phyloP scores from a whole-genome alignment of 257 asterid species.

The Fraxinus pennsylvanica region DNA sequence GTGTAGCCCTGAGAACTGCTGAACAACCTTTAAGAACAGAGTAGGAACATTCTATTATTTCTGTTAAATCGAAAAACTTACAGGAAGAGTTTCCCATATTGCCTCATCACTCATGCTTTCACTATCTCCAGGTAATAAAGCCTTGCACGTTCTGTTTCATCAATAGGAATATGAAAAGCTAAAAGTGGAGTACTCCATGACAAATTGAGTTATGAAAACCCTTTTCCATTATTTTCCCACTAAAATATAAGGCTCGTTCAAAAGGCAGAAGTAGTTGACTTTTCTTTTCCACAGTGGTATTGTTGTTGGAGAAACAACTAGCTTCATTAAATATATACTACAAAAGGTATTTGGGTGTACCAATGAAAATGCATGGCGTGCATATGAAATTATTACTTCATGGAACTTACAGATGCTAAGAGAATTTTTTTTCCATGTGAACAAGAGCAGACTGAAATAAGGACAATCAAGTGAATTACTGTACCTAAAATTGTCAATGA shows the following conservation, averaged over 20 bases:
- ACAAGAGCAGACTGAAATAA: slow-evolving; percentile 16
- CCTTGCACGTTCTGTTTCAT: slow-evolving; percentile 85
- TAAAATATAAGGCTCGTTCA: background rate
- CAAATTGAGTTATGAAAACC: slow-evolving; percentile 15
- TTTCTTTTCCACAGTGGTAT: background rate
- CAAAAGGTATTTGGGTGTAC: background rate
- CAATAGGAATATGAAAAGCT: slow-evolving; percentile 23
- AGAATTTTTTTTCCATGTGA: background rate
- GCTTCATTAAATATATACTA: background rate
- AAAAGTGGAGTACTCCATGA: slow-evolving; percentile 17
- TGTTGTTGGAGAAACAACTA: slow-evolving; percentile 2
- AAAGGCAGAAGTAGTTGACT: slow-evolving; percentile 24
- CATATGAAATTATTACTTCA: slow-evolving; percentile 17
- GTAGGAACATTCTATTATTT: slow-evolving; percentile 21
- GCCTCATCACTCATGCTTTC: slow-evolving; percentile 90
- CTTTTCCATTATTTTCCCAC: slow-evolving; percentile 2
- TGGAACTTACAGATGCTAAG: slow-evolving; percentile 7
- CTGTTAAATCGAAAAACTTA: slow-evolving; percentile 44
- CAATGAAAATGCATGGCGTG: background rate
- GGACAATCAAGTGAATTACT: slow-evolving; percentile 18
- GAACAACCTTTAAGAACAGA: slow-evolving; percentile 15
- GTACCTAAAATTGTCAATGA: slow-evolving; percentile 92
- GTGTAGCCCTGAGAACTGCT: slow-evolving; percentile 11
- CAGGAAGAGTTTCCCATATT: slow-evolving; percentile 98
- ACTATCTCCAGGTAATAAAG: slow-evolving; percentile 94